These are phyloP conservation scores for Naganishia vaughanmartiniae DNA, from an alignment of 768 basidiomycete species.

Conservation along the genomic window DNA sequence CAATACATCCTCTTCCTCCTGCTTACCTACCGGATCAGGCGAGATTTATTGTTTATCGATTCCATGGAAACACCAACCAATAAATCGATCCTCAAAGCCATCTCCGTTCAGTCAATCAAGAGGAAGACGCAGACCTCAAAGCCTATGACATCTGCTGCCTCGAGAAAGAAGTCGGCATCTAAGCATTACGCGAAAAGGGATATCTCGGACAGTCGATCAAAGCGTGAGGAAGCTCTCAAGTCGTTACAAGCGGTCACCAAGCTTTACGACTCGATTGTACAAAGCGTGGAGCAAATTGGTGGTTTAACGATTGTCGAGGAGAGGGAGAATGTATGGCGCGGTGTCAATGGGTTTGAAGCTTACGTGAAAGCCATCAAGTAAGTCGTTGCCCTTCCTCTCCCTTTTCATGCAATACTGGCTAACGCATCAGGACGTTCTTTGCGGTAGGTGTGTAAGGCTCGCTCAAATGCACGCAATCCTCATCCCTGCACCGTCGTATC, in stretches of 20 bases:
- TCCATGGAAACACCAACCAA: conserved; percentile 6
- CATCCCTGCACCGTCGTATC: conserved; percentile 45
- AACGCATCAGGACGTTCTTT: neutral
- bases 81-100: neutral
- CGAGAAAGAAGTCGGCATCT: conserved; percentile 4
- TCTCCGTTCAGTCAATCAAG: conserved; percentile 7
- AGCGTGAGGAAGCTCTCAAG: conserved; percentile 55
- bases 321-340: conserved; percentile 74
- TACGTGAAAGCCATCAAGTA: conserved; percentile 75
- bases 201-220: conserved; percentile 27
- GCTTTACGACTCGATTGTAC: conserved; percentile 73
- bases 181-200: conserved; percentile 31
- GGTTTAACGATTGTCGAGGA: conserved; percentile 81
- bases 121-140: conserved; percentile 30
- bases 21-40: conserved; percentile 78
- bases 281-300: conserved; percentile 79
- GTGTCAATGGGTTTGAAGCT: conserved; percentile 70
- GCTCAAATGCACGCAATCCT: conserved; percentile 65
- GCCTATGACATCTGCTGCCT: neutral
- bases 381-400: conserved; percentile 24
- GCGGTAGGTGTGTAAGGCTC: conserved; percentile 68
- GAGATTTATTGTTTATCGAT: conserved; percentile 73
- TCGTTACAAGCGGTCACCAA: conserved; percentile 86
- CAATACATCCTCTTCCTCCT: conserved; percentile 84
- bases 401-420: neutral